Evolutionary conservation across 2,329 filamentous ascomycete species (phyloP).

Genomic region (Sporothrix variecibatus): DNA sequence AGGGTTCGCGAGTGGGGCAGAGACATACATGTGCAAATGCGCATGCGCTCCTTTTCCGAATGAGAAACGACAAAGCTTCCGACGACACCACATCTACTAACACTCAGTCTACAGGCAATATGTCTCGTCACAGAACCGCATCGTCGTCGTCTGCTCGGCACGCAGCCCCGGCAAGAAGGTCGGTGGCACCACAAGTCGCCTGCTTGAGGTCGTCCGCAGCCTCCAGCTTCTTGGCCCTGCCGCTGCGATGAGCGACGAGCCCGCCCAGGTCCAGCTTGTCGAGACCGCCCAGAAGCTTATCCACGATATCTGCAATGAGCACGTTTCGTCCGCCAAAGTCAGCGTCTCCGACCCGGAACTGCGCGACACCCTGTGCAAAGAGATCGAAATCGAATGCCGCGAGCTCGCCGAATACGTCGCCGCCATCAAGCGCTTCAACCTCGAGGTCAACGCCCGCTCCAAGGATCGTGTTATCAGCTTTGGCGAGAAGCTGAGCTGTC

Average conservation of each 20-base stretch:
- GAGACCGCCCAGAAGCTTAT: constrained; percentile 73
- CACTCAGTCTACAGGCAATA: constrained; percentile 26
- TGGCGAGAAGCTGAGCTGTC: constrained; percentile 93
- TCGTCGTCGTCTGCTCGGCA: constrained; percentile 94
- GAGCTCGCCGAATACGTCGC: constrained; percentile 73
- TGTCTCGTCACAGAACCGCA: constrained; percentile 57
- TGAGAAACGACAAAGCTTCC: neutral
- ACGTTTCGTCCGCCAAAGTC: constrained; percentile 69
- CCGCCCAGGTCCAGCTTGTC: constrained; percentile 56
- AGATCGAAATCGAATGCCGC: constrained; percentile 77
- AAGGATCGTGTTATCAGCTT: constrained; percentile 91
- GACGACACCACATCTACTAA: neutral
- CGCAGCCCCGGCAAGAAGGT: constrained; percentile 92
- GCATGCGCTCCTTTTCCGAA: neutral
- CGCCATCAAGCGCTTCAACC: constrained; percentile 65
- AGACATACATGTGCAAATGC: constrained; percentile 19
- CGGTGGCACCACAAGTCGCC: constrained; percentile 91
- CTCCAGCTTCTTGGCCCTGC: constrained; percentile 56
- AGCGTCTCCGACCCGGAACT: constrained; percentile 61
- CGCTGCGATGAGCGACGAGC: constrained; percentile 49
- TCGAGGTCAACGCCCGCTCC: constrained; percentile 75
- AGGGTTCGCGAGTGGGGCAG: neutral
- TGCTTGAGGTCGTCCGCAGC: constrained; percentile 62
- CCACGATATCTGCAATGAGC: constrained; percentile 78
- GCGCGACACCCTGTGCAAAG: constrained; percentile 59